Percentiles rank a stretch among this genome's conserved stretches.
These are phyloP conservation scores for Erythrobasidium hasegawianum DNA, from an alignment of 1,284 basidiomycete species.

Conservation along the genomic window DNA sequence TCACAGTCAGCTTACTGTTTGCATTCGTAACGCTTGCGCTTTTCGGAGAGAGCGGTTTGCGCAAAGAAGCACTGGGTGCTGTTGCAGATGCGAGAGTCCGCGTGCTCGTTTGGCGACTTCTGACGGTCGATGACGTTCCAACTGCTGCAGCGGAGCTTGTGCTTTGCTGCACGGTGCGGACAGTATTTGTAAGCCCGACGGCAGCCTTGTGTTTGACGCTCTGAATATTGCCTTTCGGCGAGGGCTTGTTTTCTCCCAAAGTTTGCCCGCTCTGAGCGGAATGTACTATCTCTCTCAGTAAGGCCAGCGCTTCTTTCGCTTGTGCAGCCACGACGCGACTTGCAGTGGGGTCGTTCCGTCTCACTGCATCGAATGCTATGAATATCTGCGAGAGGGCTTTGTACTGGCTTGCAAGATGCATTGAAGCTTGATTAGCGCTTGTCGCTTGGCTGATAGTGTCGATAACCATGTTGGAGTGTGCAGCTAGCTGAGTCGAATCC, in stretches of 20 bases:
- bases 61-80: not conserved
- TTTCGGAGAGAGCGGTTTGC: conserved; percentile 23
- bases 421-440: conserved; percentile 29
- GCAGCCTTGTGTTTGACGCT: not conserved
- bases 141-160: not conserved
- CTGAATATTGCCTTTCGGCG: too few relatives aligned
- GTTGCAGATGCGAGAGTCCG: too few relatives aligned
- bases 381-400: conserved; percentile 43
- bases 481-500: not conserved
- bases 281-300: not conserved
- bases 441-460: conserved; percentile 12
- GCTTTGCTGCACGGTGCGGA: not conserved
- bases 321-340: conserved; percentile 30
- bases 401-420: conserved; percentile 37
- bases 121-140: not conserved
- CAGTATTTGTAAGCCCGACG: not conserved
- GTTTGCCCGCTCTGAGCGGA: too few relatives aligned
- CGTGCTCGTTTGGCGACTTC: too few relatives aligned
- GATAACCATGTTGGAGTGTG: conserved; percentile 17
- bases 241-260: too few relatives aligned
- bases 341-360: conserved; percentile 4
- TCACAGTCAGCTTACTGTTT: not conserved
- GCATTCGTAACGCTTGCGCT: not conserved
- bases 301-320: conserved; percentile 44
- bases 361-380: conserved; percentile 41